phyloP scores from a whole-genome alignment of 225 moss, liverwort and hornwort species.

The Pseudisothecium myosuroides region DNA sequence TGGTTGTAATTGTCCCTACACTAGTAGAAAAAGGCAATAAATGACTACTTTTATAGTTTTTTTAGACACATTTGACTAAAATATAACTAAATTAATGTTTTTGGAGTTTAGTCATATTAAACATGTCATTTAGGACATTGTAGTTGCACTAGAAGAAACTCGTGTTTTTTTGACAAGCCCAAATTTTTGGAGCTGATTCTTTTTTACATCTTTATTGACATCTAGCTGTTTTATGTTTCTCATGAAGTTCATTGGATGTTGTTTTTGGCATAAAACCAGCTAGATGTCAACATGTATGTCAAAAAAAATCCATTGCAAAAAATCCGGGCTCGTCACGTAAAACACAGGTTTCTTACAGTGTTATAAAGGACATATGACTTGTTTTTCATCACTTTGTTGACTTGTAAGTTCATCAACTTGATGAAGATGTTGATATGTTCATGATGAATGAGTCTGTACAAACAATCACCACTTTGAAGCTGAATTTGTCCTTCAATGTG shows the following conservation, averaged over 20 bases:
- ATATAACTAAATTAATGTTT: background rate
- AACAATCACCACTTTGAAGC: background rate
- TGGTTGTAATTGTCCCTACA: no score
- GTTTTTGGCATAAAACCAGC: no score
- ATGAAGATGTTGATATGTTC: accelerated
- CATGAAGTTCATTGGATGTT: no score
- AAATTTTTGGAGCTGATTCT: no score
- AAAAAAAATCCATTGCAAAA: no score
- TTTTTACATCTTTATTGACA: no score
- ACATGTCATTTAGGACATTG: background rate
- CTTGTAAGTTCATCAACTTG: background rate
- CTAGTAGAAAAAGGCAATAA: background rate
- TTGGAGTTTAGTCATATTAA: accelerated
- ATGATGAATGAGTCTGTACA: accelerated
- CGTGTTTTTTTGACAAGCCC: no score
- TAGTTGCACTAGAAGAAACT: no score
- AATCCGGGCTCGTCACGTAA: no score
- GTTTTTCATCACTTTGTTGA: background rate
- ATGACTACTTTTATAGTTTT: background rate
- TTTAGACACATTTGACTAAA: background rate
- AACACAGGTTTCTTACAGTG: no score
- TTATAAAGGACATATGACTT: background rate
- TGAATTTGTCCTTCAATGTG: background rate
- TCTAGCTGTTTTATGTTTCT: no score
- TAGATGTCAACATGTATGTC: no score